phyloP scores from a whole-genome alignment of 768 basidiomycete species.

The Boletus subparvulus region DNA sequence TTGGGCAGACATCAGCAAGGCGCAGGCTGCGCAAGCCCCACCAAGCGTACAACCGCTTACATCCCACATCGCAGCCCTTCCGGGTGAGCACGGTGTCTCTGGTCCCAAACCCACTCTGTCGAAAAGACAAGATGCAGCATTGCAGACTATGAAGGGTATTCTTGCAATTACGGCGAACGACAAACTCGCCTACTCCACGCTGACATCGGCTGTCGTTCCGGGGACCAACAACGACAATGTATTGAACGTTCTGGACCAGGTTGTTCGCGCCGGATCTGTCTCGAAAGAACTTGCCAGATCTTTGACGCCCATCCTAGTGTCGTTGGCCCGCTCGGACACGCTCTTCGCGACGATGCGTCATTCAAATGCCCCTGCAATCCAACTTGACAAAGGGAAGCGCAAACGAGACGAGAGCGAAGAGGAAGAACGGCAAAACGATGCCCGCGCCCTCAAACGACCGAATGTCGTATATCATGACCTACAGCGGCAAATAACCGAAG shows the following conservation, averaged over 20 bases:
- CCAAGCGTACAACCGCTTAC: constrained; percentile 19
- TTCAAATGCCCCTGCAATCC: constrained; percentile 59
- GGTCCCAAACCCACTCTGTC: constrained; percentile 19
- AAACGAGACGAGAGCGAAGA: constrained; percentile 58
- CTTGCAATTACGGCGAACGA: constrained; percentile 59
- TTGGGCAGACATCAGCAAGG: constrained; percentile 73
- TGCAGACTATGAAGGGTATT: constrained; percentile 66
- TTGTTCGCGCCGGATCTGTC: constrained; percentile 47
- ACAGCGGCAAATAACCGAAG: constrained; percentile 56
- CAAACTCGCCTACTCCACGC: constrained; percentile 50
- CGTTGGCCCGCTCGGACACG: constrained; percentile 61
- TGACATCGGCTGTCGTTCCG: constrained; percentile 53
- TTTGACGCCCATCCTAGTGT: constrained; percentile 61
- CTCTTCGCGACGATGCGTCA: constrained; percentile 66
- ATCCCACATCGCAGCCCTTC: neutral
- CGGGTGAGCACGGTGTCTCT: constrained; percentile 10
- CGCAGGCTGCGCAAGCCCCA: constrained; percentile 43
- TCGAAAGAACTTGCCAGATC: constrained; percentile 52
- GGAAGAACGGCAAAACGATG: constrained; percentile 28
- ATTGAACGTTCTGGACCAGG: constrained; percentile 52
- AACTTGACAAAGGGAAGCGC: constrained; percentile 72
- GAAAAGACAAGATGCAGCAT: constrained; percentile 54
- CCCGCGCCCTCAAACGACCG: constrained; percentile 44
- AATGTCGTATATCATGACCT: constrained; percentile 47
- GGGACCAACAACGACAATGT: constrained; percentile 46